A percentile compares a stretch with the other conserved stretches of the same genome.
Evolutionary conservation across 2,329 filamentous ascomycete species (phyloP).

Genomic region (Nothomitra cinnamomea): DNA sequence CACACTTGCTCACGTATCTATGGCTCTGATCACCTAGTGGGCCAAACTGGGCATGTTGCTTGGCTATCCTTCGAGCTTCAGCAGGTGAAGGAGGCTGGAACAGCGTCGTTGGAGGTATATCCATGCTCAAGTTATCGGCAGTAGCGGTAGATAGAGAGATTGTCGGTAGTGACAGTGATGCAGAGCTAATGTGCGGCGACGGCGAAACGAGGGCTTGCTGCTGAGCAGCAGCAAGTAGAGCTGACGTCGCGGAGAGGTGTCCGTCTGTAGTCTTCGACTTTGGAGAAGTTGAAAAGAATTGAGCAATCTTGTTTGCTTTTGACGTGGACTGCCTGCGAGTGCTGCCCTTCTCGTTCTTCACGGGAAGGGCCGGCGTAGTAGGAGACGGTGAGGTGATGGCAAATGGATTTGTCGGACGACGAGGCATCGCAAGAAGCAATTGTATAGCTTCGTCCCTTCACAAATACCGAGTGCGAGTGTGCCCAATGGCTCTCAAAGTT

Average conservation of each 20-base stretch:
- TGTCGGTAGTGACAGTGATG: constrained; percentile 65
- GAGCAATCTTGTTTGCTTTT: constrained; percentile 60
- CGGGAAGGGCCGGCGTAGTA: constrained; percentile 31
- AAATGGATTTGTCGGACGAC: constrained; percentile 42
- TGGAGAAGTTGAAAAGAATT: constrained; percentile 68
- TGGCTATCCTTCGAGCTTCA: constrained; percentile 58
- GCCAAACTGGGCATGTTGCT: constrained; percentile 79
- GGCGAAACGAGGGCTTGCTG: constrained; percentile 39
- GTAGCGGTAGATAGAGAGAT: constrained; percentile 83
- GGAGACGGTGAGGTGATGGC: constrained; percentile 32
- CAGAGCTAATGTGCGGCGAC: constrained; percentile 48
- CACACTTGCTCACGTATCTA: constrained; percentile 76
- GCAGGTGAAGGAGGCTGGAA: constrained; percentile 79
- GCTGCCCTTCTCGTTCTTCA: constrained; percentile 32
- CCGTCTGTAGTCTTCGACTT: constrained; percentile 47
- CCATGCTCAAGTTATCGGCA: constrained; percentile 55
- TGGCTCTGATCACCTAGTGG: constrained; percentile 67
- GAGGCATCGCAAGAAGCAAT: constrained; percentile 36
- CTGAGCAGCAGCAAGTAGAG: constrained; percentile 45
- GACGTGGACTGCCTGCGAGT: constrained; percentile 30
- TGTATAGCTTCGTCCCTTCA: neutral
- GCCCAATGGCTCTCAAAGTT: neutral
- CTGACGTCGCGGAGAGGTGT: constrained; percentile 30
- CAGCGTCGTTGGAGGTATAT: constrained; percentile 60
- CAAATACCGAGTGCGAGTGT: neutral